Base-by-base conservation (phyloP, 345 rosid species). In the Barbarea vulgaris region DNA sequence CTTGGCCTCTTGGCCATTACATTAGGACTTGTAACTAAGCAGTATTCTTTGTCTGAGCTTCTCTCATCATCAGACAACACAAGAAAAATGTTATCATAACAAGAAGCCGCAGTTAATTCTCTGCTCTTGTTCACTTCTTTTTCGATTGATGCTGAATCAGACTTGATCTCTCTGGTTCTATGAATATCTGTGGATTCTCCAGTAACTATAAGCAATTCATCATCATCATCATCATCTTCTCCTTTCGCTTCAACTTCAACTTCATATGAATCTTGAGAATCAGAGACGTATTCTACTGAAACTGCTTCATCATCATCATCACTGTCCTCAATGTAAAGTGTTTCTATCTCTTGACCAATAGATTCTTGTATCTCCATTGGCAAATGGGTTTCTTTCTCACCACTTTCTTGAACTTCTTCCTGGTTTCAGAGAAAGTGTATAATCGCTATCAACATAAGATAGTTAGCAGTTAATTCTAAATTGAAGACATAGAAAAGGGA, bases 331-430 rank as follows among this genome's bases (percentile, higher is more conserved):
- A 65, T 25, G 69, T 57, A 74, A 67, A 47, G 25, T 33, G 71
- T 70, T 47, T 53, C 76, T 0, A 25, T 25, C 39, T 27, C 54
- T 55, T 68, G 28, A 60, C 33, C 25, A 30, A 27, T 46, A 41
- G 48, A 39, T 61, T 69, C 77, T 6, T 59, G 21, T 36, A 66
- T 63, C n/a, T 73, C 79, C 64, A 74, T 66, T 7, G 77, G 79
- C 67, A 75, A 65, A 75, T 54, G 69, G 28, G 70, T 44, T 41
- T 64, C 52, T 65, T 41, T 74, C 76, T 79, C 84, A 51, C 74
- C 37, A 47, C 17, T 72, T 57, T 81, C 90, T 70, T 82, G 84
- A 59, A 59, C 80, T 71, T 86, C 93, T 73, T 86, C 93, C 93
- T 87, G 81, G 64, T 79, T 36, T 57, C 67, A 61, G 58, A 55